Evolutionary conservation across 2,329 filamentous ascomycete species (phyloP).

Genomic region (Zymoseptoria ardabiliae): DNA sequence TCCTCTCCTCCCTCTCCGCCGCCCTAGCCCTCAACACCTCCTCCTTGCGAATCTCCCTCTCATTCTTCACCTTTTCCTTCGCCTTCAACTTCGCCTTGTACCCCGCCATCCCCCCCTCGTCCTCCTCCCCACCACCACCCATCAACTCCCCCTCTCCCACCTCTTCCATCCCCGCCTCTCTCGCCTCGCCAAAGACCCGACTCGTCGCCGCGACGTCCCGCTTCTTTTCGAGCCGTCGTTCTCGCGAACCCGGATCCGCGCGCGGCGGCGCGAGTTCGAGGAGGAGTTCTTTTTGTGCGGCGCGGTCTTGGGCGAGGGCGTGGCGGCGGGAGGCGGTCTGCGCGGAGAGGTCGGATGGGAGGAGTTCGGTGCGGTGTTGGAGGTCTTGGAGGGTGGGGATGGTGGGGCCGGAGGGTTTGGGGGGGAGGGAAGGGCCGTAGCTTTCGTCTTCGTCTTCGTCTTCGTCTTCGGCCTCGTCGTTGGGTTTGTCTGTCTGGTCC

Average conservation of each 20-base stretch:
- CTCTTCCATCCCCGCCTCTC: slow-evolving; percentile 57
- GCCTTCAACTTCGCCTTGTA: slow-evolving; percentile 60
- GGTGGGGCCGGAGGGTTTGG: slow-evolving; percentile 43
- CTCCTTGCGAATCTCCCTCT: slow-evolving; percentile 74
- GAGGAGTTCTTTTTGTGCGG: slow-evolving; percentile 60
- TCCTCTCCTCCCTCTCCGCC: slow-evolving; percentile 72
- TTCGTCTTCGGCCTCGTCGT: slow-evolving; percentile 37
- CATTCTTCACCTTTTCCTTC: slow-evolving; percentile 68
- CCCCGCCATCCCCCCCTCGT: slow-evolving; percentile 47
- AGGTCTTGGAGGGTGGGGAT: slow-evolving; percentile 72
- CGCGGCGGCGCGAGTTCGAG: slow-evolving; percentile 80
- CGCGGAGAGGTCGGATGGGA: slow-evolving; percentile 43
- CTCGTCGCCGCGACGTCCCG: slow-evolving; percentile 64
- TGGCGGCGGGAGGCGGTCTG: slow-evolving; percentile 48
- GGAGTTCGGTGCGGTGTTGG: slow-evolving; percentile 47
- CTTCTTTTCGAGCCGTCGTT: slow-evolving; percentile 81
- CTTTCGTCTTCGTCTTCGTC: slow-evolving; percentile 56
- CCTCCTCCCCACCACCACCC: slow-evolving; percentile 51
- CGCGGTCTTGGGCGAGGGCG: slow-evolving; percentile 58
- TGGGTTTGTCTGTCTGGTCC: slow-evolving; percentile 18
- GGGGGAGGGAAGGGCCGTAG: slow-evolving; percentile 45
- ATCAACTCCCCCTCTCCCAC: slow-evolving; percentile 70
- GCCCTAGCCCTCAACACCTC: slow-evolving; percentile 67
- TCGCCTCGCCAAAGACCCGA: slow-evolving; percentile 60
- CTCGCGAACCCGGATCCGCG: slow-evolving; percentile 73